phyloP scores from a whole-genome alignment of 768 basidiomycete genomes.

The Suillus tomentosus region DNA sequence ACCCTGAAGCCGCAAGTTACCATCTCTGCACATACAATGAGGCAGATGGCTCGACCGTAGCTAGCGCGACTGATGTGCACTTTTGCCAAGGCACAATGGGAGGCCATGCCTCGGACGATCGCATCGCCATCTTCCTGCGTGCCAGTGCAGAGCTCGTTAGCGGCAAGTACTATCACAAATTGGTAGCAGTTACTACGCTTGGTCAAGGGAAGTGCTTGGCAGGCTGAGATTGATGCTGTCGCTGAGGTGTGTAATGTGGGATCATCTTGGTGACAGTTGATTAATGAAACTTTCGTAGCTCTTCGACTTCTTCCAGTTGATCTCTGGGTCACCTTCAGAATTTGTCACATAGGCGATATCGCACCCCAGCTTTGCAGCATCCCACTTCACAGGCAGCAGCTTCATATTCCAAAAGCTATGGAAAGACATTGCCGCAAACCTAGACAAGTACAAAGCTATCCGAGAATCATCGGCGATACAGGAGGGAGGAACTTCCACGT shows the following conservation, averaged over 20 bases:
- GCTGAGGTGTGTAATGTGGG: slow-evolving; percentile 70
- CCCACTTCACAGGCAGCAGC: slow-evolving; percentile 98
- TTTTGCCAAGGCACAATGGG: slow-evolving; percentile 89
- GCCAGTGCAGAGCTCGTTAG: slow-evolving; percentile 89
- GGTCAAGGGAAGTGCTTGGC: slow-evolving; percentile 99
- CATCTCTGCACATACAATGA: slow-evolving; percentile 87
- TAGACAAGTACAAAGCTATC: slow-evolving; percentile 89
- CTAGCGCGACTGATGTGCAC: slow-evolving; percentile 81
- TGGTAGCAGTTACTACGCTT: slow-evolving; percentile 95
- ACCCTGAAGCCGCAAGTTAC: no score
- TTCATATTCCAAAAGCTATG: slow-evolving; percentile 93
- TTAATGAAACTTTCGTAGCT: slow-evolving; percentile 46
- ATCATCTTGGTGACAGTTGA: not conserved
- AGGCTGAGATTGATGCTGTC: slow-evolving; percentile 98
- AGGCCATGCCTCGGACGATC: slow-evolving; percentile 93
- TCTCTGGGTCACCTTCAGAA: slow-evolving; percentile 84
- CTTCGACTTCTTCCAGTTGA: slow-evolving; percentile 95
- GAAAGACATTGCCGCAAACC: slow-evolving; percentile 90
- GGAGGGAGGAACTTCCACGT: slow-evolving; percentile 99
- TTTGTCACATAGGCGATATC: slow-evolving; percentile 84
- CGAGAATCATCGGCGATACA: slow-evolving; percentile 96
- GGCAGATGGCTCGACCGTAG: slow-evolving; percentile 76
- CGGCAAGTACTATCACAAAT: slow-evolving; percentile 93
- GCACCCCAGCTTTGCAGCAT: slow-evolving; percentile 77
- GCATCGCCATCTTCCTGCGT: slow-evolving; percentile 97